Conservation (phyloP, 257 asterid genomes). For the Anisodus acutangulus region DNA sequence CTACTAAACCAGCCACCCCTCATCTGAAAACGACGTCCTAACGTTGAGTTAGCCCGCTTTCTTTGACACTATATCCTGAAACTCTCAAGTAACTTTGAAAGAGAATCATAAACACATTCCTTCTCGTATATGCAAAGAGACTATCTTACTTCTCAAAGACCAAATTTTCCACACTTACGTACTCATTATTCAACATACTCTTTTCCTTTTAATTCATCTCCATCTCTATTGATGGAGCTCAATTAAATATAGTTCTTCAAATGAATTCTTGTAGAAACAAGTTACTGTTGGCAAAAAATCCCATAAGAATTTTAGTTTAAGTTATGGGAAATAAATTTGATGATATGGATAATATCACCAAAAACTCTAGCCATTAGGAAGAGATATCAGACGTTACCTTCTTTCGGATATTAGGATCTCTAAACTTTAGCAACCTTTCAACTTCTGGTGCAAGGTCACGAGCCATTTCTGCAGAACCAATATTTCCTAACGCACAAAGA, state of each 20-base stretch:
- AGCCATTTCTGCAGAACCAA: conserved; percentile 99
- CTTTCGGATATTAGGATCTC: conserved; percentile 97
- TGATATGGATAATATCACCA: neutral
- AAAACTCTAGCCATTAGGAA: conserved; percentile 19
- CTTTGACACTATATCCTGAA: conserved; percentile 18
- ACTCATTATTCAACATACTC: neutral
- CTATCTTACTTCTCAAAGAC: conserved; percentile 18
- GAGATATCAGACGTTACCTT: conserved; percentile 59
- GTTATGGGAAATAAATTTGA: neutral
- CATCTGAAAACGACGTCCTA: neutral
- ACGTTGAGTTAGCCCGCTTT: neutral
- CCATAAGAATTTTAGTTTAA: neutral
- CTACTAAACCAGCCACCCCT: conserved; percentile 6
- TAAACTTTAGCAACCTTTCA: conserved; percentile 87
- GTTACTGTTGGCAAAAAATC: conserved; percentile 3
- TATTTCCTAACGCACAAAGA: conserved; percentile 97
- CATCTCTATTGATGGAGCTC: neutral
- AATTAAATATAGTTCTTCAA: conserved; percentile 4
- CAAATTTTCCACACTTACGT: conserved; percentile 20
- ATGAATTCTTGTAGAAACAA: conserved; percentile 8
- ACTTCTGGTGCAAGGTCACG: conserved; percentile 99
- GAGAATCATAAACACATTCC: conserved; percentile 10
- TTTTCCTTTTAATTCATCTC: neutral
- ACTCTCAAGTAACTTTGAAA: neutral
- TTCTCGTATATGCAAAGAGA: neutral